Evolutionary conservation across 176 grass and related monocot species (phyloP).

Genomic region (Hsuehochloa calcarea): DNA sequence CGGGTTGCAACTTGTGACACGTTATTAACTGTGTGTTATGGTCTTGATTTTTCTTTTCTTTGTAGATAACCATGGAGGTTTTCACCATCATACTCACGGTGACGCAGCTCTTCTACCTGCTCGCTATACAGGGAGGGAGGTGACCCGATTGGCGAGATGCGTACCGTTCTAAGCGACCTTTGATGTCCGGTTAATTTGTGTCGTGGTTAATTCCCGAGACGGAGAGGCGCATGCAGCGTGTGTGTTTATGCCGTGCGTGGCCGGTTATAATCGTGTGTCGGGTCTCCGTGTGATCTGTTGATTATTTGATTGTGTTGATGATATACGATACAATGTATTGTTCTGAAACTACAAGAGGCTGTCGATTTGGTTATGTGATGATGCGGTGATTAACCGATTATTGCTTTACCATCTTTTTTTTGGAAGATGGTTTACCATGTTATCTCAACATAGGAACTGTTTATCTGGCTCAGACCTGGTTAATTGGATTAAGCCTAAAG

Average conservation of each 20-base stretch:
- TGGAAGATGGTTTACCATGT: not conserved
- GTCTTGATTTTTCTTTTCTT: not conserved
- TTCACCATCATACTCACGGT: constrained; percentile 82
- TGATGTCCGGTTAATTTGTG: constrained; percentile 10
- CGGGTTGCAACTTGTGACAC: not conserved
- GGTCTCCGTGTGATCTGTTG: constrained; percentile 16
- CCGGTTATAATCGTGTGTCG: constrained; percentile 1
- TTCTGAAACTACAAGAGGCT: not conserved
- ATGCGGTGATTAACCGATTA: not conserved
- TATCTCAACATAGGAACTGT: not conserved
- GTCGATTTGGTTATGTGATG: not conserved
- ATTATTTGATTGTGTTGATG: not conserved
- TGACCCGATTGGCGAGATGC: not conserved
- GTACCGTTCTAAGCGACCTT: not conserved
- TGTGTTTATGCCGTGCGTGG: not conserved
- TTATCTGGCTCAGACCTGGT: not conserved
- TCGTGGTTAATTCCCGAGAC: not conserved
- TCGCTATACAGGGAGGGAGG: constrained; percentile 57
- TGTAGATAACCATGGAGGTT: constrained; percentile 85
- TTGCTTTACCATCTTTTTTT: not conserved
- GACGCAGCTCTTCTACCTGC: constrained; percentile 82
- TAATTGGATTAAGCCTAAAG: not conserved
- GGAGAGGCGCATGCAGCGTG: not conserved
- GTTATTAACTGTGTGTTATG: not conserved
- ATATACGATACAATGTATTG: not conserved